Conservation (phyloP, 257 asterid genomes). For the Scutellaria minor region DNA sequence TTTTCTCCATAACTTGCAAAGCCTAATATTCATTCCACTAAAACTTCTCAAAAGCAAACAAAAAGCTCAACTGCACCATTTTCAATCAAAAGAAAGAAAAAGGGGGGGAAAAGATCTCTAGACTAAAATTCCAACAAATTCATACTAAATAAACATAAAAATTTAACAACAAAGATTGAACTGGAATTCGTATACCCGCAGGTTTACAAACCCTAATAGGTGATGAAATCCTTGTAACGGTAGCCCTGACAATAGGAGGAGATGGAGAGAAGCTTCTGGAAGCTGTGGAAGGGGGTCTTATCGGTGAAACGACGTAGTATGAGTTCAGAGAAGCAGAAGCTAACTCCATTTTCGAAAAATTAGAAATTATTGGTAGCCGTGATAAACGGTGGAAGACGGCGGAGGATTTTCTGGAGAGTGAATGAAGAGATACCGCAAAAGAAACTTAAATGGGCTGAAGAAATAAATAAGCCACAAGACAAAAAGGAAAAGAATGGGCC, state of each 20-base stretch:
- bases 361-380: no score
- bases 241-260: conserved; percentile 30
- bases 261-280: conserved; percentile 45
- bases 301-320: conserved; percentile 38
- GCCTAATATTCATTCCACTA: neutral
- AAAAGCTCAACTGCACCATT: neutral
- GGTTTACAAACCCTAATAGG: conserved; percentile 27
- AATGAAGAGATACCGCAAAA: no score
- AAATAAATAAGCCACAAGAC: no score
- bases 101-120: no score
- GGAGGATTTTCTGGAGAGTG: no score
- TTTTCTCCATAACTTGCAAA: neutral
- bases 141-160: neutral
- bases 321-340: conserved; percentile 42
- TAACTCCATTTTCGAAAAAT: conserved; percentile 35
- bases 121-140: neutral
- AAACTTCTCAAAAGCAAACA: neutral
- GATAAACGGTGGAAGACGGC: neutral
- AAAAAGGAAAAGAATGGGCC: no score
- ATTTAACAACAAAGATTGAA: neutral
- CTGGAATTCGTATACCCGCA: conserved; percentile 32
- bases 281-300: conserved; percentile 37
- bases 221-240: conserved; percentile 32
- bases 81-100: neutral
- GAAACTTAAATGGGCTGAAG: no score